Conservation (phyloP, 83 land plant species). For the Isoetes engelmannii region DNA sequence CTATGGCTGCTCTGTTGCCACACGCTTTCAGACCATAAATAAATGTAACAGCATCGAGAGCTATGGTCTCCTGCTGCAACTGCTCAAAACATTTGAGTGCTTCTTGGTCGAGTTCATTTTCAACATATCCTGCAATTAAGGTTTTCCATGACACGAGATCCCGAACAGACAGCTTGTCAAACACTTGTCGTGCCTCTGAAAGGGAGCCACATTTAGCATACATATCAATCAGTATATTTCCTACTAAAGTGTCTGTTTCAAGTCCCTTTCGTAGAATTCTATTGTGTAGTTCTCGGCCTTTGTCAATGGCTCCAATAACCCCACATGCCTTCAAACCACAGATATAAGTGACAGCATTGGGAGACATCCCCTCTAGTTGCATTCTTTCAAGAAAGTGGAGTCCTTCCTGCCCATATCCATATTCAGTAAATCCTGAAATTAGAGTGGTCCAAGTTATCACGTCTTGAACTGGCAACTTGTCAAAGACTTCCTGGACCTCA, state of each 20-base stretch:
- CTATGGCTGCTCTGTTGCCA: not conserved
- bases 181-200: not conserved
- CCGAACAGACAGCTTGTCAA: not conserved
- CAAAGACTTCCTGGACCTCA: too few species aligned
- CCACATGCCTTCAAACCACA: too few species aligned
- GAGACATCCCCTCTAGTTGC: too few species aligned
- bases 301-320: too few species aligned
- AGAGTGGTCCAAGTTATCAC: too few species aligned
- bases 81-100: constrained; percentile 4
- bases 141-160: constrained; percentile 1
- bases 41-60: constrained; percentile 1
- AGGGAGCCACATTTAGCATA: not conserved
- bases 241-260: not conserved
- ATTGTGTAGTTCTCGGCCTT: too few species aligned
- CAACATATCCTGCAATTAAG: constrained; percentile 9
- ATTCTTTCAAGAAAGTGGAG: too few species aligned
- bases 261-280: too few species aligned
- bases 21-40: not conserved
- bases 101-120: constrained; percentile 7
- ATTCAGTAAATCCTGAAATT: too few species aligned
- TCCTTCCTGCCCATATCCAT: too few species aligned
- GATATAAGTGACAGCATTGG: too few species aligned
- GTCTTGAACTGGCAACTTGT: too few species aligned
- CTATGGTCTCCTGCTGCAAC: not conserved
- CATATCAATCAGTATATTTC: not conserved